Conservation (phyloP, 768 basidiomycete species). For the Suillus spraguei region DNA sequence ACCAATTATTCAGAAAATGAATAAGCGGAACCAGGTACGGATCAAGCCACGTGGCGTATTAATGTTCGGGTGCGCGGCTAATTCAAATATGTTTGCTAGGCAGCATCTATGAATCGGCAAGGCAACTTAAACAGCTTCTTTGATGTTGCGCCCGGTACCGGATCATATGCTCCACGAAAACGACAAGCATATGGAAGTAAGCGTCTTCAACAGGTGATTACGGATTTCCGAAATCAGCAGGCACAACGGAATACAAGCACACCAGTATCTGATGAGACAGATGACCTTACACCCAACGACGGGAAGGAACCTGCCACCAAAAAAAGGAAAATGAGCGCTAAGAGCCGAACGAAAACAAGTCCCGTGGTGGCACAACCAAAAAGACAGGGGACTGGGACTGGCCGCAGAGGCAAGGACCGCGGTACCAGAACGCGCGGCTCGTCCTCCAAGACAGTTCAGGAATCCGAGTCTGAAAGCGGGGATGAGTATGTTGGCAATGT, state of each 20-base stretch:
- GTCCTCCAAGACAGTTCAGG: neutral
- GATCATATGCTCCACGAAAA: slow-evolving; percentile 74
- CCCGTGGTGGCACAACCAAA: neutral
- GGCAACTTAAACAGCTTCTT: slow-evolving; percentile 77
- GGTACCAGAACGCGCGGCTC: neutral
- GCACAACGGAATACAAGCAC: slow-evolving; percentile 20
- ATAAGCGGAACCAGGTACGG: slow-evolving; percentile 73
- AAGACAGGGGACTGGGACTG: neutral
- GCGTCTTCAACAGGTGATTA: slow-evolving; percentile 84
- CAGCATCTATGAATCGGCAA: slow-evolving; percentile 72
- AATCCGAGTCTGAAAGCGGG: slow-evolving; percentile 20
- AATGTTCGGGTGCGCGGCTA: slow-evolving; percentile 7
- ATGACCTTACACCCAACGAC: slow-evolving; percentile 30
- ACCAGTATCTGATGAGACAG: slow-evolving; percentile 18
- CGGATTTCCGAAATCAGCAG: slow-evolving; percentile 66
- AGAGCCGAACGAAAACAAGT: slow-evolving; percentile 10
- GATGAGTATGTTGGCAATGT: slow-evolving; percentile 22
- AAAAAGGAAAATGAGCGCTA: slow-evolving; percentile 28
- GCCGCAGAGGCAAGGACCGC: slow-evolving; percentile 6
- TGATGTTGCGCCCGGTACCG: slow-evolving; percentile 66
- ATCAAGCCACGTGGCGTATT: neutral
- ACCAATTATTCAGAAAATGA: slow-evolving; percentile 90
- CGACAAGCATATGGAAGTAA: slow-evolving; percentile 85
- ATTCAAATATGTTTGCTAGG: slow-evolving; percentile 37
- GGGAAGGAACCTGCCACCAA: slow-evolving; percentile 33